Evolutionary conservation across 208 protist genomes (phyloP), one percentile per base, ranked within the genome.

Genomic region (Wallacemonas sp.): DNA sequence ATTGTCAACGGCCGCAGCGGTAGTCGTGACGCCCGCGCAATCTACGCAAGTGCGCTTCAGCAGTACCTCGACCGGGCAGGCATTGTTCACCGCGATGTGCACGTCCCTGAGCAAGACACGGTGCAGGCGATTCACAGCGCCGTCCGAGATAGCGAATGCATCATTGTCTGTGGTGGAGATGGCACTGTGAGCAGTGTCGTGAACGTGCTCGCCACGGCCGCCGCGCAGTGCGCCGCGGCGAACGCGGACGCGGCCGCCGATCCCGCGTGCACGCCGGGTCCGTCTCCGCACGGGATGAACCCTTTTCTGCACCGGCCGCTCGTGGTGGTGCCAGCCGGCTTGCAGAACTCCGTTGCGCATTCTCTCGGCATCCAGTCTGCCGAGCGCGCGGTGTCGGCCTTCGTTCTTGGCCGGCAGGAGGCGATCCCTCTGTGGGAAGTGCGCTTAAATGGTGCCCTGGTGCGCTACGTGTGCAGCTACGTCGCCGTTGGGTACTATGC

Each of bases 1-100:
- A 53, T 93, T 44, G 79, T 89, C 32, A 93, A 93, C 75, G 86
- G 79, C 41, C 83, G 79, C 29, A 93, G 87, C 45, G 83, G 87
- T n/a, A 68, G 66, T 21, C 60, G 79, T n/a, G 73, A 84, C 50
- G 69, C 50, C 19, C 54, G 46, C 24, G 73, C 76, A 22, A 63
- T 81, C 4, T 87, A 77, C 72, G 76, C 75, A 1, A 80, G 69
- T 66, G 76, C 81, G 3, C 65, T 93, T 22, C 74, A 75, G 44
- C 72, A 81, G 61, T 88, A 88, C 46, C 75, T 93, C 52, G 70
- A 90, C 59, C 81, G 63, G 5, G 73, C 81, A 12, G 87, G 87
- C 45, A 80, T 93, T 42, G 60, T 83, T 42, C 87, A 93, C 50
- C 78, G 77, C 24, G 81, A 90, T 53, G 63, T 89, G 9, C 15